Evolutionary conservation across 495 filamentous ascomycete species (phyloP), one percentile per base, ranked within the genome.

Genomic region (Hypoxylon subgilvum): DNA sequence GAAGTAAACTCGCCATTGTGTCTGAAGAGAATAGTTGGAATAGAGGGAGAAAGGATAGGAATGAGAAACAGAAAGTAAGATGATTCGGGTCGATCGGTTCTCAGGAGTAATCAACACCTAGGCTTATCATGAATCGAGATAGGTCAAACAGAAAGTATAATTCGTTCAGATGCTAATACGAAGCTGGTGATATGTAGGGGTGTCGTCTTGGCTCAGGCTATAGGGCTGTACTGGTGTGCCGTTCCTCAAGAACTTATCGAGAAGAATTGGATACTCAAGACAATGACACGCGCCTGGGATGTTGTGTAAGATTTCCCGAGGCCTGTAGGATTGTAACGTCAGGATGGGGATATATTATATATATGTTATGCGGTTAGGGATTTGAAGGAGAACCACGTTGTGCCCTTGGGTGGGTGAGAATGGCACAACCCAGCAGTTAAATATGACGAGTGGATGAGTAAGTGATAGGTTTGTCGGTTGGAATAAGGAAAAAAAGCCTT

Each of bases 1-100:
- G 71, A 46, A 75, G 66, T 16, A 68, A 56, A 18, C 65, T 69
- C 46, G 72, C 69, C 63, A 67, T 72, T 45, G 39, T 49, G 45
- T 31, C 43, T 39, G n/a, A 25, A 23, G 27, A 30, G 14, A 10
- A 12, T 23, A 21, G 53, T 63, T 62, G 43, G 6, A 30, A 34
- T 16, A 32, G 18, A 12, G 28, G 34, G 23, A 14, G 47, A 34
- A 14, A 9, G 52, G 28, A 18, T 8, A 39, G 31, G 51, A 19
- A 17, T 23, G 43, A 46, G 39, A 27, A 34, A 10, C 19, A 12
- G 28, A 12, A 34, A 34, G 19, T 54, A 9, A 43, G 23, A 21
- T 9, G 36, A 42, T 44, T 34, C 16, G 18, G n/a, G 27, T 18
- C 19, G 42, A 22, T 49, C 35, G 43, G 40, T 16, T 61, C 25